phyloP scores from a whole-genome alignment of 129 eudicot genomes.

The Pittosporum tobira region DNA sequence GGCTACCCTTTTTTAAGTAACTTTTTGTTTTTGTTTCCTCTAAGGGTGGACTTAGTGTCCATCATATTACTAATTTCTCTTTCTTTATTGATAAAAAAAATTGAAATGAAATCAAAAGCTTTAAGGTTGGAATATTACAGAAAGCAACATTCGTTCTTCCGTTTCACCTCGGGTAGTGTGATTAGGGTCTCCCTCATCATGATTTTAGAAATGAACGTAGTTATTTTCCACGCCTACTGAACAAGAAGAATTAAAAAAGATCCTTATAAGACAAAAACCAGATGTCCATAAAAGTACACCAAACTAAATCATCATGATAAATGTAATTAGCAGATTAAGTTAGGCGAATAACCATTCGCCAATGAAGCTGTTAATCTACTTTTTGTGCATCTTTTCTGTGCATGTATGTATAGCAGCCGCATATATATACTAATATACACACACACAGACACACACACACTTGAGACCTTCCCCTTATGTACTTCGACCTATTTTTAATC shows the following conservation, averaged over 20 bases:
- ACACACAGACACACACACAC: too few species aligned
- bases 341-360: constrained; percentile 8
- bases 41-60: too few species aligned
- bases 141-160: neutral
- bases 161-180: constrained; percentile 1
- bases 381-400: constrained; percentile 2
- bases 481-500: constrained; percentile 23
- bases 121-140: constrained; percentile 4
- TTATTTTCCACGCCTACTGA: neutral
- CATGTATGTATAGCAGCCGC: constrained; percentile 17
- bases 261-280: neutral
- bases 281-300: neutral
- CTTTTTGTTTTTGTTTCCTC: too few species aligned
- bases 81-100: too few species aligned
- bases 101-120: neutral
- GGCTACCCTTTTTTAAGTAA: too few species aligned
- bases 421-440: too few species aligned
- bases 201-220: neutral
- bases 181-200: constrained; percentile 8
- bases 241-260: neutral
- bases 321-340: neutral
- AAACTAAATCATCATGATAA: constrained; percentile 1
- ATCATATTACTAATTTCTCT: too few species aligned
- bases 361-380: constrained; percentile 8
- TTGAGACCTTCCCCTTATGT: constrained; percentile 53